Evolutionary conservation across 805 yeast species (phyloP), one percentile per base, ranked within the genome.

Genomic region (Jamesozyma rosinii): DNA sequence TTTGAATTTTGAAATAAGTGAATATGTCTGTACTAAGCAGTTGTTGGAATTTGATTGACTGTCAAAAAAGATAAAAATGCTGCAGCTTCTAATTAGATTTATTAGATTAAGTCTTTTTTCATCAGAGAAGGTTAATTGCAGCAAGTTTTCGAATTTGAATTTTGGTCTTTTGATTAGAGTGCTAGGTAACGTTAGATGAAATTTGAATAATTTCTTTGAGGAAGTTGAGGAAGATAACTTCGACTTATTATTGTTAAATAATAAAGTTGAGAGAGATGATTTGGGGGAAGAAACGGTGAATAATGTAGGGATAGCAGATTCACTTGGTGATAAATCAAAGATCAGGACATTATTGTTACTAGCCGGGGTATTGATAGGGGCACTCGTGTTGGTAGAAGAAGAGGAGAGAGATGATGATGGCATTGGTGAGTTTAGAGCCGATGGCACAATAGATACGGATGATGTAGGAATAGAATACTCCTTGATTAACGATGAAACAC

Each of bases 141-240:
- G 38, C 34, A 62, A 42, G 27, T 55, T 61, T 20, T 47, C 50
- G 40, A 62, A 58, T 34, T 49, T 53, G 38, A 54, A 54, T 14
- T 54, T 53, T 1, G 63, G 58, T 37, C 66, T 58, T 43, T 51
- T 55, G 22, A 62, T 45, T 30, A 62, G 41, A 1, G 66, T 62
- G 17, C 58, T 55, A 4, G 66, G 66, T 33, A 60, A 52, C 18
- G 55, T 53, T 20, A 61, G 41, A 44, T 61, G 63, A 17, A 58
- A 47, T 29, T 49, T 49, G 20, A 50, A 43, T n/a, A 52, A 40
- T 26, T 50, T 48, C 20, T 42, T 44, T 15, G 37, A 5, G 8
- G 24, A 22, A 19, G 35, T 43, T 15, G 44, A 40, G 27, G 46
- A 31, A 1, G 27, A 6, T 29, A 34, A 15, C 4, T 38, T 15